These are phyloP conservation scores for Lachancea sp. DNA, from an alignment of 805 yeast genomes.

Conservation along the genomic window DNA sequence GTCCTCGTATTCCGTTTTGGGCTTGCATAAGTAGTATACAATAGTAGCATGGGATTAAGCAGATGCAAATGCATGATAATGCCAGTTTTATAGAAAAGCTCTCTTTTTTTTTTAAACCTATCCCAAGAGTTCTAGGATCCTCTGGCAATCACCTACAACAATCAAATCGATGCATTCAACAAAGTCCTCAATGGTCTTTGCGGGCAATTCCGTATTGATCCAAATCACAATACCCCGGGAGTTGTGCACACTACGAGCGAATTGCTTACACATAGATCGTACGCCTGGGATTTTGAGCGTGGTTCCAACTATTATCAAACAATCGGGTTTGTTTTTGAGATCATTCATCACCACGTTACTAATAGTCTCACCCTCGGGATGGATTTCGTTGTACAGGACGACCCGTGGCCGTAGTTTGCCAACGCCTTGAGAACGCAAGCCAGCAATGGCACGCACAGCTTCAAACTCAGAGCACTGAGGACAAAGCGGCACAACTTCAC, in stretches of 20 bases:
- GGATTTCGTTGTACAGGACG: slow-evolving; percentile 65
- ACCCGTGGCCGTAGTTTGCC: slow-evolving; percentile 62
- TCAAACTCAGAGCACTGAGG: slow-evolving; percentile 59
- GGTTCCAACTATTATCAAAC: slow-evolving; percentile 77
- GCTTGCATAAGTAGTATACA: background rate
- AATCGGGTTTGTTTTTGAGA: slow-evolving; percentile 60
- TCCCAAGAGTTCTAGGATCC: slow-evolving; percentile 27
- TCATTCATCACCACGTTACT: slow-evolving; percentile 70
- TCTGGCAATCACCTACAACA: slow-evolving; percentile 62
- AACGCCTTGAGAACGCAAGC: slow-evolving; percentile 57
- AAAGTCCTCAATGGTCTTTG: slow-evolving; percentile 42
- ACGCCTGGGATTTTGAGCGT: slow-evolving; percentile 78
- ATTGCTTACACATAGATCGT: slow-evolving; percentile 50
- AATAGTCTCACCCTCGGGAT: slow-evolving; percentile 84
- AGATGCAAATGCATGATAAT: too few species aligned
- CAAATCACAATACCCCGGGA: slow-evolving; percentile 55
- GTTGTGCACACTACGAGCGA: slow-evolving; percentile 51
- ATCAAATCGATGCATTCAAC: slow-evolving; percentile 51
- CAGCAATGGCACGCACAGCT: slow-evolving; percentile 46
- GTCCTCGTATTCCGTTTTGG: background rate
- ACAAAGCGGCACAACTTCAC: slow-evolving; percentile 46
- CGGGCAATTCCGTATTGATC: slow-evolving; percentile 53
- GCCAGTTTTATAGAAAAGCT: background rate
- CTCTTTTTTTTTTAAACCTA: background rate
- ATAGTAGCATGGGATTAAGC: background rate